A percentile compares a stretch with the other conserved stretches of the same genome.
Conservation (phyloP, 805 yeast species). For the Ogataea haglerorum region DNA sequence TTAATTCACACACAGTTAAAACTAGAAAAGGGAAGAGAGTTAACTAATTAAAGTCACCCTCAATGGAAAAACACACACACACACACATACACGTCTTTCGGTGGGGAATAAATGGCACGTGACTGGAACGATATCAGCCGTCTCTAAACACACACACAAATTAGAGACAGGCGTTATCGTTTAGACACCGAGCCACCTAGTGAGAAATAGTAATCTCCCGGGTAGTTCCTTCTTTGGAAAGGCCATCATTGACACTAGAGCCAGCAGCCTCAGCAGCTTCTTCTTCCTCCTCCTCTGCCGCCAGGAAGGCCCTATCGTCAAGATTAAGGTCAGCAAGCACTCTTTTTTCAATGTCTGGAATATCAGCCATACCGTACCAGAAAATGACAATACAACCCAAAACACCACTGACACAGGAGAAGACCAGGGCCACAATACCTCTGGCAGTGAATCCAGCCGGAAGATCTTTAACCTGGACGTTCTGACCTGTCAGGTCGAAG, state of each 20-base stretch:
- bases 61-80: conserved; percentile 8
- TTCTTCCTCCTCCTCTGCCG: conserved; percentile 29
- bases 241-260: not conserved
- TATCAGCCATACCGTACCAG: conserved; percentile 82
- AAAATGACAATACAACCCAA: conserved; percentile 76
- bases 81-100: conserved; percentile 20
- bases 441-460: conserved; percentile 92
- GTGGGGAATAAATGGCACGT: not conserved
- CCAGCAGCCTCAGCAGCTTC: conserved; percentile 1
- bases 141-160: conserved; percentile 12
- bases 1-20: conserved; percentile 5
- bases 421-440: conserved; percentile 91
- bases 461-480: conserved; percentile 59
- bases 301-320: conserved; percentile 39
- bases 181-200: not conserved
- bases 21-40: conserved; percentile 16
- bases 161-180: not conserved
- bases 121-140: not conserved
- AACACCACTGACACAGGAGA: conserved; percentile 82
- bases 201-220: not conserved
- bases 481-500: conserved; percentile 71
- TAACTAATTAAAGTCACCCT: conserved; percentile 20
- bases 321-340: conserved; percentile 54
- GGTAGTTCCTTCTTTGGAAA: not conserved
- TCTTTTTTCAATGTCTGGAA: conserved; percentile 61